Evolutionary conservation across 2,329 filamentous ascomycete genomes (phyloP), one percentile per base, ranked within the genome.

Genomic region (Apiospora pterosperma): DNA sequence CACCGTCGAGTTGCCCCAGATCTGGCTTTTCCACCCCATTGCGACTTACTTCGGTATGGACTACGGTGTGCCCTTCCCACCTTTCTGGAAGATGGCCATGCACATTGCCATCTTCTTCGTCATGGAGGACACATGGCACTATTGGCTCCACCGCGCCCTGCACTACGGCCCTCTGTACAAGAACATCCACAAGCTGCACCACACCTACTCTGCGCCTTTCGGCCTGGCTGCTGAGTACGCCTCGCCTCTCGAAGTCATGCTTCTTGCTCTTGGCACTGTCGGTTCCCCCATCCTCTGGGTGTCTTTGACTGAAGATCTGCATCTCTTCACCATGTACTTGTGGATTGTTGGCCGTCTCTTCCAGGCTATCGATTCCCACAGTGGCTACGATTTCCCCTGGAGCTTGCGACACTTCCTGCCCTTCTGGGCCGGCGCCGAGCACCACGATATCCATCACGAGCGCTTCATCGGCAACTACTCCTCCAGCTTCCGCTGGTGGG

Each of bases 401-500:
- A 95, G 91, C 75, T 82, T 99, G 80, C 93, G 94, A 79, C 92
- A 97, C 80, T 92, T 98, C 84, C 82, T 99, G 62, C 96, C 96
- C 39, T 94, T 99, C 87, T 99, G 96, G 96, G 95, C 95, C 63
- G 96, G 96, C 67, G 96, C 96, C 63, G 90, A 97, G 73, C 95
- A 98, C 82, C 96, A 99, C 82, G 96, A 99, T 75, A 84, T 93
- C 55, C 96, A 99, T 82, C 96, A 99, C 82, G 96, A 99, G 84
- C 93, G 93, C 77, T 99, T 99, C 82, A 93, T 99, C 69, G 96
- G 96, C 73, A 99, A 99, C 84, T 99, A 98, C 78, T 85, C 95
- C 62, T 97, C 93, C 76, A 97, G 92, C 84, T 99, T 99, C 88
- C 88, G 95, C 79, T 99, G 96, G 96, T 99, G 96, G 96, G 96